Percentiles rank a stretch among this genome's conserved stretches.
Conservation (phyloP, 2,329 filamentous ascomycete genomes). For the Aspergillus aculeatinus region DNA sequence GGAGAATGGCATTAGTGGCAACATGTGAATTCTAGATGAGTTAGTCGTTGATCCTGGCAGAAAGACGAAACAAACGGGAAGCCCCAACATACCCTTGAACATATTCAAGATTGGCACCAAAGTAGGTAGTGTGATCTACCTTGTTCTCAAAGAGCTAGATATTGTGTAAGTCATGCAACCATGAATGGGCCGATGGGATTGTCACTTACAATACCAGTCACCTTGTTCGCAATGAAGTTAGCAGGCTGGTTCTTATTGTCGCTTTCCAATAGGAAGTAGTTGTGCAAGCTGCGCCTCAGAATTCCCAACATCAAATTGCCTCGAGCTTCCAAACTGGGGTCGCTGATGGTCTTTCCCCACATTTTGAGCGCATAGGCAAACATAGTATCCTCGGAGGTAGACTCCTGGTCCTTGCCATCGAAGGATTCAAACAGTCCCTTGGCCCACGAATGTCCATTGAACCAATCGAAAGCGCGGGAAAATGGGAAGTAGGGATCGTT, state of each 20-base stretch:
- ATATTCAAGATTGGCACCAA: slow-evolving; percentile 70
- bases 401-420: slow-evolving; percentile 65
- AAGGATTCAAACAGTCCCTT: slow-evolving; percentile 56
- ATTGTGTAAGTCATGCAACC: slow-evolving; percentile 19
- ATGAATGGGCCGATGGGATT: neutral
- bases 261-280: slow-evolving; percentile 77
- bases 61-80: neutral
- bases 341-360: slow-evolving; percentile 80
- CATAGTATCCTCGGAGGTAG: slow-evolving; percentile 86
- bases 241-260: slow-evolving; percentile 70
- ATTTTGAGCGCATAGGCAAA: slow-evolving; percentile 85
- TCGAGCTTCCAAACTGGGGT: slow-evolving; percentile 75
- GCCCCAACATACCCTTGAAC: slow-evolving; percentile 55
- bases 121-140: slow-evolving; percentile 88
- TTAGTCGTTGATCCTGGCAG: slow-evolving; percentile 20
- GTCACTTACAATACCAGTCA: slow-evolving; percentile 54
- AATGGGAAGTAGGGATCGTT: slow-evolving; percentile 76
- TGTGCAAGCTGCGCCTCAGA: slow-evolving; percentile 68
- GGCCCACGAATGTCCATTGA: slow-evolving; percentile 90
- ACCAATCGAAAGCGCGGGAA: slow-evolving; percentile 88
- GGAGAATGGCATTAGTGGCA: slow-evolving; percentile 69
- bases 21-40: slow-evolving; percentile 73
- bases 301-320: slow-evolving; percentile 83
- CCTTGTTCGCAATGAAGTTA: slow-evolving; percentile 78
- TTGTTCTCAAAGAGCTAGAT: slow-evolving; percentile 83